Conservation (phyloP, 2,329 filamentous ascomycete genomes). For the Proliferodiscus dingleyae region DNA sequence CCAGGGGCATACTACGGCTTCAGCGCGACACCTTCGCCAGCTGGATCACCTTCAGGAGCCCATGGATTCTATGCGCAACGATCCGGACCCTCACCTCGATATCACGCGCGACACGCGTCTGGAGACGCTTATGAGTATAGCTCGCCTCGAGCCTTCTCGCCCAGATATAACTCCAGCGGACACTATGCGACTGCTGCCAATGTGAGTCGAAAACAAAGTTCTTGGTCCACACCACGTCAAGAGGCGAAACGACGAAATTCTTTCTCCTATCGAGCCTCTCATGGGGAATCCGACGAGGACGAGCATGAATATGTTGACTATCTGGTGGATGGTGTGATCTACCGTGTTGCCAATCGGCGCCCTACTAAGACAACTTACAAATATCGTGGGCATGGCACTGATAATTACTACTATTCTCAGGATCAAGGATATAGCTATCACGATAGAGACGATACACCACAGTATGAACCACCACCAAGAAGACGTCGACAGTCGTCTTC, state of each 20-base stretch:
- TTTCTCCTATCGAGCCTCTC: conserved; percentile 33
- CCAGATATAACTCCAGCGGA: conserved; percentile 33
- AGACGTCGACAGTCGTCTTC: conserved; percentile 28
- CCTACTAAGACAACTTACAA: conserved; percentile 28
- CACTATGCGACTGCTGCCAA: conserved; percentile 35
- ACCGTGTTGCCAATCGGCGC: conserved; percentile 23
- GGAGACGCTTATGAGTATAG: conserved; percentile 28
- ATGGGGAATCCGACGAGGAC: conserved; percentile 35
- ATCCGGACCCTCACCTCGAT: conserved; percentile 24
- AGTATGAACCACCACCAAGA: conserved; percentile 23
- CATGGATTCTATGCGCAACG: conserved; percentile 28
- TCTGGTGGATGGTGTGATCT: conserved; percentile 26
- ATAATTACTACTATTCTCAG: conserved; percentile 32
- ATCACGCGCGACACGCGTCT: conserved; percentile 29
- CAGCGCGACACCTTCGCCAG: conserved; percentile 31
- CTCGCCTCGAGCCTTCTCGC: conserved; percentile 28
- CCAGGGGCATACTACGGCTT: conserved; percentile 28
- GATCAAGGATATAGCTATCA: conserved; percentile 26
- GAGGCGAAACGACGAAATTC: conserved; percentile 29
- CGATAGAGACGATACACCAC: conserved; percentile 29
- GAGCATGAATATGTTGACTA: conserved; percentile 31
- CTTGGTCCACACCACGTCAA: conserved; percentile 28
- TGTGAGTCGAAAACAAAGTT: conserved; percentile 35
- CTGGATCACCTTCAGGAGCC: conserved; percentile 28
- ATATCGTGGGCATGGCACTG: conserved; percentile 34